Evolutionary conservation across 2,329 filamentous ascomycete species (phyloP).

Genomic region (Fusarium lyarnte): DNA sequence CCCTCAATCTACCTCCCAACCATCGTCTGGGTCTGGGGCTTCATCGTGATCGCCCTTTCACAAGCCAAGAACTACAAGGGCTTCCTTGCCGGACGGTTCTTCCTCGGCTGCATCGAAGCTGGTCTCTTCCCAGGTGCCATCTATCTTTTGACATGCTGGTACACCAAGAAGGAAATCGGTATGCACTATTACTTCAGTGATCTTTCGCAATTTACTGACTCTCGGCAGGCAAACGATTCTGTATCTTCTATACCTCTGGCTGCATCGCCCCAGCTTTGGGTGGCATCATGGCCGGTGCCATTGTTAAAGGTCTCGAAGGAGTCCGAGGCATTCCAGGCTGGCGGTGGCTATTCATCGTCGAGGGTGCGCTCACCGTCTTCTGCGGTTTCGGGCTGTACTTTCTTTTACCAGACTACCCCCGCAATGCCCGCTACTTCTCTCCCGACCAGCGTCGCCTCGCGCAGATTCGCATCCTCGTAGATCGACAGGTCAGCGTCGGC

Average conservation of each 20-base stretch:
- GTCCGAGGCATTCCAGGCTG: constrained; percentile 21
- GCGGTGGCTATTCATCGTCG: constrained; percentile 26
- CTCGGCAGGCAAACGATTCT: constrained; percentile 17
- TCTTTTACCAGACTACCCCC: constrained; percentile 23
- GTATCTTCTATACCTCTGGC: constrained; percentile 29
- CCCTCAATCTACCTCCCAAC: constrained; percentile 60
- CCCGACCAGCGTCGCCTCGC: constrained; percentile 7
- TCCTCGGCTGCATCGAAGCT: constrained; percentile 61
- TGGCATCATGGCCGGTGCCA: constrained; percentile 26
- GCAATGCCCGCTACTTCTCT: constrained; percentile 3
- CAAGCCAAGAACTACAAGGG: constrained; percentile 57
- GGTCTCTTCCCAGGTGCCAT: constrained; percentile 63
- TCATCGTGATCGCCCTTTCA: constrained; percentile 57
- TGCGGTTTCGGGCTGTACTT: constrained; percentile 10
- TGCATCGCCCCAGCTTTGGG: constrained; percentile 22
- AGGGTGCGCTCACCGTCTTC: constrained; percentile 13
- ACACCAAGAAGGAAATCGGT: constrained; percentile 50
- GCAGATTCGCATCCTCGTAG: constrained; percentile 8
- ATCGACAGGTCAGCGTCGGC: not conserved
- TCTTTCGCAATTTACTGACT: not conserved
- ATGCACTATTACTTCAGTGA: fast-evolving
- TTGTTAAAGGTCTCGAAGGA: constrained; percentile 16
- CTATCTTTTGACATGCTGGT: constrained; percentile 65
- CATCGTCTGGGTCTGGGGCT: constrained; percentile 59
- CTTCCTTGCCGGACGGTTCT: constrained; percentile 55